Conservation (phyloP, 2,329 filamentous ascomycete genomes). For the Exophiala sp. region DNA sequence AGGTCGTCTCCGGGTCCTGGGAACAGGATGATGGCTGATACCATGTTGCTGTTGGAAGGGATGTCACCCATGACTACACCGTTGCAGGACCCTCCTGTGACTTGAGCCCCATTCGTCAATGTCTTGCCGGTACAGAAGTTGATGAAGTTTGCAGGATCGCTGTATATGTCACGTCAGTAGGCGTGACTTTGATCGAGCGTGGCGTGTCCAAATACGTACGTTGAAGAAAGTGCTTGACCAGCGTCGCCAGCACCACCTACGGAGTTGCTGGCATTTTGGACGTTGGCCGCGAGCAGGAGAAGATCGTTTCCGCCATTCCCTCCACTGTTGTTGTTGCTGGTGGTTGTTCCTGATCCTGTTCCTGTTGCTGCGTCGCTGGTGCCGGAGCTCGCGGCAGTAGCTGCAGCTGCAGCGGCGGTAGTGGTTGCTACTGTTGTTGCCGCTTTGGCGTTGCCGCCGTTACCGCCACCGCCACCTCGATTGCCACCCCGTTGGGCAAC, state of each 20-base stretch:
- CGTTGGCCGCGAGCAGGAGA: slow-evolving; percentile 14
- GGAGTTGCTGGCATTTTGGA: slow-evolving; percentile 22
- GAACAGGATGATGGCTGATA: slow-evolving; percentile 49
- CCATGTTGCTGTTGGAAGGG: slow-evolving; percentile 48
- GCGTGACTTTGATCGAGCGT: background rate
- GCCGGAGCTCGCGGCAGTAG: background rate
- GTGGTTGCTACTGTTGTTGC: slow-evolving; percentile 17
- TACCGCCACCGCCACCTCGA: slow-evolving; percentile 24
- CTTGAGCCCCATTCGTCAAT: slow-evolving; percentile 51
- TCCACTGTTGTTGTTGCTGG: slow-evolving; percentile 5
- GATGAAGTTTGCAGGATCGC: slow-evolving; percentile 51
- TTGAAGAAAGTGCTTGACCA: slow-evolving; percentile 20
- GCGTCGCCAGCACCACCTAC: slow-evolving; percentile 11
- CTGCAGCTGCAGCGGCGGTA: slow-evolving; percentile 3
- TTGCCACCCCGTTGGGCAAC: slow-evolving; percentile 18
- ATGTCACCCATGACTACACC: slow-evolving; percentile 55
- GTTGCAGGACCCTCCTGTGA: slow-evolving; percentile 50
- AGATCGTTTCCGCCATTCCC: slow-evolving; percentile 10
- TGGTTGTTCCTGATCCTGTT: no score
- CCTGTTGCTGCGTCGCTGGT: background rate
- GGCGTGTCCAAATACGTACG: slow-evolving; percentile 13
- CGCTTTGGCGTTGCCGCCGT: slow-evolving; percentile 19
- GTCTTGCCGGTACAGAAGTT: slow-evolving; percentile 53
- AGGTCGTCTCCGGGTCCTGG: slow-evolving; percentile 40
- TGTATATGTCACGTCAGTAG: slow-evolving; percentile 15